Conservation (phyloP, 371 early-diverging fungal species). For the Smittium culicis region DNA sequence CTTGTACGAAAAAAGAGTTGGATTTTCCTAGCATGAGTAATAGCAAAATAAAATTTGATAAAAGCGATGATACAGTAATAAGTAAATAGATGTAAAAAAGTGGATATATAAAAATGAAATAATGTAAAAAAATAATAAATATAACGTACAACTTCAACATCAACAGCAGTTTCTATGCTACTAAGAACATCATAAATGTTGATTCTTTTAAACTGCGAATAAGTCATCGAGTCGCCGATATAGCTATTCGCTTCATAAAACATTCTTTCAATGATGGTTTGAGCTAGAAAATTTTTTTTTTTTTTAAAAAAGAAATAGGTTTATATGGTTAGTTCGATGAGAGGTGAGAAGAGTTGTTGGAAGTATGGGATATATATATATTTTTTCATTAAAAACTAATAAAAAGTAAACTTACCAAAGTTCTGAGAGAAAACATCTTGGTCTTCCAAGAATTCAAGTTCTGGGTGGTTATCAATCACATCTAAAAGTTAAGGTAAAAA, state of each 20-base stretch:
- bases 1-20: constrained; percentile 76
- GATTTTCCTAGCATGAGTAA: constrained; percentile 22
- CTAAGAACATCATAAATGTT: background rate
- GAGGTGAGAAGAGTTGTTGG: too few species aligned
- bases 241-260: constrained; percentile 57
- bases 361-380: too few species aligned
- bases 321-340: background rate
- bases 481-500: constrained; percentile 35
- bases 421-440: constrained; percentile 67
- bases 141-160: constrained; percentile 9
- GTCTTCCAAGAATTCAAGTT: constrained; percentile 61
- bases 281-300: too few species aligned
- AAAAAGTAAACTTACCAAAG: constrained; percentile 44
- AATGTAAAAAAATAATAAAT: background rate
- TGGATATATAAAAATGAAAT: background rate
- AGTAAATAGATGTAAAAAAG: too few species aligned
- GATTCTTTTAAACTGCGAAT: constrained; percentile 48
- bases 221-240: constrained; percentile 51
- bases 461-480: constrained; percentile 63
- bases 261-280: constrained; percentile 69
- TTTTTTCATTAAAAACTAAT: too few species aligned
- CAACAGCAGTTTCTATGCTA: constrained; percentile 11
- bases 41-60: constrained; percentile 16
- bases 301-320: background rate
- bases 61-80: too few species aligned